These are phyloP conservation scores for Solanum infundibuliforme DNA, from an alignment of 257 asterid species.

Conservation along the genomic window DNA sequence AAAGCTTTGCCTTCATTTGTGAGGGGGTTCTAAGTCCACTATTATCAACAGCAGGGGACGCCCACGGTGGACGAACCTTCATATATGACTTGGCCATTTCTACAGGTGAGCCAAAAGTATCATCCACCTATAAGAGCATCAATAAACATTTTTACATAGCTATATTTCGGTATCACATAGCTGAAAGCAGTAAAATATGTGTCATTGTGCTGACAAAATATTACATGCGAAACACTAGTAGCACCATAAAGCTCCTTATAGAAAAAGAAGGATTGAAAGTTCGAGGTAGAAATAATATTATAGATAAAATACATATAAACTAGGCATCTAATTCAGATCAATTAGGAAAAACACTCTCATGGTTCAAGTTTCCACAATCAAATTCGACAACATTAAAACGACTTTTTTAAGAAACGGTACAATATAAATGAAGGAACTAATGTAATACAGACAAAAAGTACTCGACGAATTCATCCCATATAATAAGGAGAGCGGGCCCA, in stretches of 20 bases:
- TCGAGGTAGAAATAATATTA: neutral
- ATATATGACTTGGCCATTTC: constrained; percentile 72
- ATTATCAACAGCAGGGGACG: constrained; percentile 37
- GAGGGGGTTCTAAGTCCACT: constrained; percentile 44
- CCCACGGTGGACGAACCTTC: constrained; percentile 71
- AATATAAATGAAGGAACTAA: neutral
- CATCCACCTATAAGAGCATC: constrained; percentile 35
- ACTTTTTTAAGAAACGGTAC: neutral
- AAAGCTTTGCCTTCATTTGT: constrained; percentile 30
- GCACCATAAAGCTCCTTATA: neutral
- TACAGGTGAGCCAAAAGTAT: constrained; percentile 54
- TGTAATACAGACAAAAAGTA: neutral
- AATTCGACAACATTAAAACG: neutral
- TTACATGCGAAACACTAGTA: neutral
- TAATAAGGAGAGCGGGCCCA: neutral
- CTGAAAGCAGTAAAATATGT: neutral
- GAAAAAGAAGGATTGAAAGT: neutral
- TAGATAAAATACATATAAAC: neutral
- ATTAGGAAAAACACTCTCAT: neutral
- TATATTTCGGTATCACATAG: neutral
- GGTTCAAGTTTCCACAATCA: neutral
- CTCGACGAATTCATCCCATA: neutral
- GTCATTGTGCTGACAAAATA: neutral
- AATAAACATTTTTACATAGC: neutral
- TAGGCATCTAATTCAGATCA: neutral